A percentile compares a stretch with the other conserved stretches of the same genome.
These are phyloP conservation scores for Leishmania aethiopica DNA, from an alignment of 208 protist genomes.

Conservation along the genomic window DNA sequence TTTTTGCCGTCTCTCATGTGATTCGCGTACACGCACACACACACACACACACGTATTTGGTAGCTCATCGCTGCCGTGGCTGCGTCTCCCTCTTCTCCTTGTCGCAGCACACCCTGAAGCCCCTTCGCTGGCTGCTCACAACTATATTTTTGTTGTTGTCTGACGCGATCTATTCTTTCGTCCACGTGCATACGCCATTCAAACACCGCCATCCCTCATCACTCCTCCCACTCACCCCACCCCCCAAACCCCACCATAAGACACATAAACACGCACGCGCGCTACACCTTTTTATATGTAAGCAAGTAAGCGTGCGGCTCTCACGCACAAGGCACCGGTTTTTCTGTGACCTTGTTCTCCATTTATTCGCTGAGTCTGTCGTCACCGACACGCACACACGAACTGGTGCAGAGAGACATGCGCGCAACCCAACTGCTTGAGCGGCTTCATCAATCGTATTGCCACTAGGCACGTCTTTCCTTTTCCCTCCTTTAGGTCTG, in stretches of 20 bases:
- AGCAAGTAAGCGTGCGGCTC: neutral
- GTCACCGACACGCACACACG: neutral
- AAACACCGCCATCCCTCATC: neutral
- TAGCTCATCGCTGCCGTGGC: neutral
- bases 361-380: neutral
- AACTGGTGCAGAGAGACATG: neutral
- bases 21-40: neutral
- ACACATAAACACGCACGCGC: neutral
- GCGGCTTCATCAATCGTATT: neutral
- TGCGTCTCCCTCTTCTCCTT: neutral
- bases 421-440: neutral
- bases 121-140: neutral
- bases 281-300: neutral
- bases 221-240: neutral
- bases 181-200: neutral
- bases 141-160: neutral
- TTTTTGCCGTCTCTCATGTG: neutral
- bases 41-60: neutral
- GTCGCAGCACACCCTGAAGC: neutral
- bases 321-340: neutral
- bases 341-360: neutral
- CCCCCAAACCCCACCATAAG: neutral
- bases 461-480: neutral
- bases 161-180: neutral
- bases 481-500: neutral